These are phyloP conservation scores for Penicillium oxalicum DNA, from an alignment of 2,329 filamentous ascomycete species.

Conservation along the genomic window DNA sequence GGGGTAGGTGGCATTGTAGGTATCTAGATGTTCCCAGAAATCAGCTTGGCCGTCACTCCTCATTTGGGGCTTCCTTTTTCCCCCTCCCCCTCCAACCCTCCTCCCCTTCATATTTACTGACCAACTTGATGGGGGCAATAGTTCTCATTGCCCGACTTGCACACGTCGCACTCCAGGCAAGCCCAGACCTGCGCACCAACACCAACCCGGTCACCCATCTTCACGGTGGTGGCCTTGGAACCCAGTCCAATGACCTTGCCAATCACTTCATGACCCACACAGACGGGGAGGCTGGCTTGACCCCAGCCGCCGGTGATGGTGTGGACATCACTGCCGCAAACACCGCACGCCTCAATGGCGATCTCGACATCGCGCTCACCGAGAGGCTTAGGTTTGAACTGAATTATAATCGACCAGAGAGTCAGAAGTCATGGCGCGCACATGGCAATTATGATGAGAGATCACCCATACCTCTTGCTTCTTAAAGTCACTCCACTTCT, in stretches of 20 bases:
- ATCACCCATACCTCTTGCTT: slow-evolving; percentile 1
- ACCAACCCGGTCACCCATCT: neutral
- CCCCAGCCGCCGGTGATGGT: slow-evolving; percentile 2
- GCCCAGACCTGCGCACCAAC: no score
- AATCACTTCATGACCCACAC: slow-evolving; percentile 4
- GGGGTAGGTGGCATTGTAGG: slow-evolving; percentile 1
- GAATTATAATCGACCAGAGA: neutral
- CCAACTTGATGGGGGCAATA: slow-evolving; percentile 2
- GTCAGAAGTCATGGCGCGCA: neutral
- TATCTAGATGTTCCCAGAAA: neutral
- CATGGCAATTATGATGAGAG: neutral
- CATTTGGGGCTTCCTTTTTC: no score
- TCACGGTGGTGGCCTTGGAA: neutral
- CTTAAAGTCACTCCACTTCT: slow-evolving; percentile 1
- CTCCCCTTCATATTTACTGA: neutral
- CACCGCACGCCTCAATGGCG: slow-evolving; percentile 1
- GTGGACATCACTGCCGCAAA: slow-evolving; percentile 4
- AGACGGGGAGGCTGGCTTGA: neutral
- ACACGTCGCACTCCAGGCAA: neutral
- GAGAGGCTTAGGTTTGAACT: slow-evolving; percentile 3
- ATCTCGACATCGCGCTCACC: neutral
- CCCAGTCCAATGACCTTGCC: slow-evolving; percentile 1
- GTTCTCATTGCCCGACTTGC: slow-evolving; percentile 3
- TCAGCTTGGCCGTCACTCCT: no score
- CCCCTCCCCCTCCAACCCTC: no score